phyloP scores from a whole-genome alignment of 805 yeast species.

The Saccharomyces cerevisiae region DNA sequence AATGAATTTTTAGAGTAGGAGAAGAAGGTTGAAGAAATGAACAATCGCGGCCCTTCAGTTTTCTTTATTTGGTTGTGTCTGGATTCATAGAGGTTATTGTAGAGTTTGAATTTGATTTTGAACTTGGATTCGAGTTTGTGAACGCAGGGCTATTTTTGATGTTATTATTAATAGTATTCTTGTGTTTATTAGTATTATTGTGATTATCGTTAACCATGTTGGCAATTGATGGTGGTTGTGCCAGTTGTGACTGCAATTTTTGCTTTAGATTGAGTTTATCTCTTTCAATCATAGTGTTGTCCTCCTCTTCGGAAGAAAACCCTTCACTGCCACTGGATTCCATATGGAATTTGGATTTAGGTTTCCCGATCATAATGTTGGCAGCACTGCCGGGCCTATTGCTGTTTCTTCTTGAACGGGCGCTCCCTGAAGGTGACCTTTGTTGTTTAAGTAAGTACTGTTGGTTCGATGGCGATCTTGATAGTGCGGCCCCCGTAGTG shows the following conservation, averaged over 20 bases:
- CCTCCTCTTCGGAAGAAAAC: conserved; percentile 19
- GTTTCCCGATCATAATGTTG: background rate
- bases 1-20: background rate
- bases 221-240: background rate
- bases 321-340: conserved; percentile 23
- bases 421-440: conserved; percentile 1
- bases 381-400: background rate
- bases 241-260: background rate
- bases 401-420: background rate
- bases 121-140: background rate
- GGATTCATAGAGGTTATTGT: conserved; percentile 1
- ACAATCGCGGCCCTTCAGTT: background rate
- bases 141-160: background rate
- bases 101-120: conserved; percentile 2
- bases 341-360: conserved; percentile 12
- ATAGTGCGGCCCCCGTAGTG: background rate
- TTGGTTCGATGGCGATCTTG: background rate
- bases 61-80: background rate
- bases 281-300: conserved; percentile 3
- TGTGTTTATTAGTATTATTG: background rate
- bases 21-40: background rate
- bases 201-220: background rate
- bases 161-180: background rate
- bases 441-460: conserved; percentile 6
- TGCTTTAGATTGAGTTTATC: background rate